These are phyloP conservation scores for Termitomyces sp. DNA, from an alignment of 768 basidiomycete species.

Conservation along the genomic window DNA sequence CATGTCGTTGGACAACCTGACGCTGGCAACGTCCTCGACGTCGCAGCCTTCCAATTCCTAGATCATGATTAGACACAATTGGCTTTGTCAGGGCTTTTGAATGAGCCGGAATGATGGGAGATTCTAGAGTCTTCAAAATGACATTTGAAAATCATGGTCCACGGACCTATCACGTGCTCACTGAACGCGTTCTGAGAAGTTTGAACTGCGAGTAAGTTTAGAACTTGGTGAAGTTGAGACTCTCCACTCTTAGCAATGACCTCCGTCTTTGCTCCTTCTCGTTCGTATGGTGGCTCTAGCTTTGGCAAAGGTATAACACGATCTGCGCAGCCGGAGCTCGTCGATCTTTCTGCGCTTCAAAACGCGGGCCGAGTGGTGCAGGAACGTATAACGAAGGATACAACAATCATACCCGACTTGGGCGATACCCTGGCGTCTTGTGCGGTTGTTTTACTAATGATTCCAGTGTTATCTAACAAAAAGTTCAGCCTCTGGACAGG, in stretches of 20 bases:
- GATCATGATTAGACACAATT: no score
- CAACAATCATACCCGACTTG: slow-evolving; percentile 68
- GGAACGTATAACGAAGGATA: slow-evolving; percentile 68
- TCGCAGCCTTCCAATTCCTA: no score
- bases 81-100: no score
- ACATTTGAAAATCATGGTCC: neutral
- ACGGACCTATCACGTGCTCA: neutral
- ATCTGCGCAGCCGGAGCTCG: slow-evolving; percentile 26
- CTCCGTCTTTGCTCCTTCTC: slow-evolving; percentile 15
- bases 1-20: no score
- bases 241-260: slow-evolving; percentile 9
- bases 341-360: slow-evolving; percentile 60
- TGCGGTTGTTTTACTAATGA: slow-evolving; percentile 26
- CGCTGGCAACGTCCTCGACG: no score
- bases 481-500: slow-evolving; percentile 51
- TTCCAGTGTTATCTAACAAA: neutral
- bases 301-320: neutral
- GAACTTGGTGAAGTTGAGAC: neutral
- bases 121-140: no score
- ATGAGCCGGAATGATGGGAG: no score
- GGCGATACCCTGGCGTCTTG: slow-evolving; percentile 61
- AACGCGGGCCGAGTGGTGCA: slow-evolving; percentile 63
- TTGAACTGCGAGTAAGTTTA: neutral
- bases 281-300: slow-evolving; percentile 8
- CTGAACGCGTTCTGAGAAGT: neutral